phyloP scores from a whole-genome alignment of 2,329 filamentous ascomycete species.

The Colletotrichum graminicola region DNA sequence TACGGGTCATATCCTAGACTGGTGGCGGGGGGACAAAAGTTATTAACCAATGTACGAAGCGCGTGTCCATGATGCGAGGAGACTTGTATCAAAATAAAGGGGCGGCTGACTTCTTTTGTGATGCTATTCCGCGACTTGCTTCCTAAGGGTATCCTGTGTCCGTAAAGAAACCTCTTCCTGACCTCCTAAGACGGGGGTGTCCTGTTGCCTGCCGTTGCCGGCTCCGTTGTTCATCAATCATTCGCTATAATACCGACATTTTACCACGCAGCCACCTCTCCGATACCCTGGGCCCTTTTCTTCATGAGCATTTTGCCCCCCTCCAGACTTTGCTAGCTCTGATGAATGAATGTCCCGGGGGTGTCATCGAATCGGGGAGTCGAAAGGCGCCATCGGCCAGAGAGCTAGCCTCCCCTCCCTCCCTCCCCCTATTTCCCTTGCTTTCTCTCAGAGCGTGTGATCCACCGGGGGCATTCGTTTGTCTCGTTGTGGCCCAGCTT shows the following conservation, averaged over 20 bases:
- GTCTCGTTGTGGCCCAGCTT: not conserved
- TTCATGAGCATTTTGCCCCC: not conserved
- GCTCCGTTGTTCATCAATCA: too few species aligned
- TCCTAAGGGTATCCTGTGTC: not conserved
- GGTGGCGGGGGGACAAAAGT: conserved; percentile 14
- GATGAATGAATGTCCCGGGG: not conserved
- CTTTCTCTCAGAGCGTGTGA: conserved; percentile 3
- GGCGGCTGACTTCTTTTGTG: not conserved
- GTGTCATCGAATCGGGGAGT: not conserved
- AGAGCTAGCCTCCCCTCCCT: too few species aligned
- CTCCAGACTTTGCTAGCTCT: not conserved
- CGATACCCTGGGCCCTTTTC: not conserved
- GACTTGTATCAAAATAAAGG: not conserved
- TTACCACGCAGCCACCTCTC: not conserved
- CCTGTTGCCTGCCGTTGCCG: not conserved
- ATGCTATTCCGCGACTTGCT: not conserved
- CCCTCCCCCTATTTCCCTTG: too few species aligned
- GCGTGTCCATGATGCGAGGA: not conserved
- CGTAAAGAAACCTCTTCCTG: not conserved
- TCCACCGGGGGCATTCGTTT: conserved; percentile 3
- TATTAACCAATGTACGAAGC: conserved; percentile 17
- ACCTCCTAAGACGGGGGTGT: not conserved
- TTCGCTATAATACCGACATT: not conserved
- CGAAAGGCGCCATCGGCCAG: not conserved
- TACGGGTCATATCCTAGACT: conserved; percentile 33